Evolutionary conservation across 345 rosid genomes (phyloP).

Genomic region (Sisymbrium irio): DNA sequence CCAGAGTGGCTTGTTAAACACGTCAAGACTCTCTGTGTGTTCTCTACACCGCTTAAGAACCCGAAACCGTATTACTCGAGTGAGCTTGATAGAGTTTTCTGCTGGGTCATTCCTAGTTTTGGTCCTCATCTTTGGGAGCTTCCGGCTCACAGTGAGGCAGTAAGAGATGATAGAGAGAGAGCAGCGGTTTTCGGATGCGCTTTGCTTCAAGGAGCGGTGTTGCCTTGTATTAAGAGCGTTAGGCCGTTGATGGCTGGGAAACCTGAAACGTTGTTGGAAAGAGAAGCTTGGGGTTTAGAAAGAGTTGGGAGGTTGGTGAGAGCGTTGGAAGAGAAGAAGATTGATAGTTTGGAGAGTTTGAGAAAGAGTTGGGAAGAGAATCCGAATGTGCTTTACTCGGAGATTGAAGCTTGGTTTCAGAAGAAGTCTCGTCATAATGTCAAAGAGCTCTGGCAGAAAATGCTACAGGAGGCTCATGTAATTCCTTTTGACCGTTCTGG

Average conservation of each 20-base stretch:
- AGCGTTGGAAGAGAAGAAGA: slow-evolving; percentile 43
- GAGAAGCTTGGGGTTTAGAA: slow-evolving; percentile 53
- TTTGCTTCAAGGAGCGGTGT: slow-evolving; percentile 72
- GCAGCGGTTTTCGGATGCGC: slow-evolving; percentile 64
- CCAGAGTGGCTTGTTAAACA: slow-evolving; percentile 77
- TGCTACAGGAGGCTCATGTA: slow-evolving; percentile 50
- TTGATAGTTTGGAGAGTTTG: slow-evolving; percentile 49
- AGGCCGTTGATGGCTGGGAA: slow-evolving; percentile 46
- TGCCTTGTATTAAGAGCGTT: slow-evolving; percentile 57
- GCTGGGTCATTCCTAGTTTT: slow-evolving; percentile 62
- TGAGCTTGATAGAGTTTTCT: slow-evolving; percentile 49
- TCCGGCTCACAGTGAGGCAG: slow-evolving; percentile 47
- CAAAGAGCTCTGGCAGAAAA: slow-evolving; percentile 56
- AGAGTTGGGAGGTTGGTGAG: slow-evolving; percentile 62
- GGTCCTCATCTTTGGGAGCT: slow-evolving; percentile 73
- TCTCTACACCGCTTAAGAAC: slow-evolving; percentile 53
- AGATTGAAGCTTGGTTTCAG: slow-evolving; percentile 62
- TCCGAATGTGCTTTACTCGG: slow-evolving; percentile 43
- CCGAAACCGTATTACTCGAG: slow-evolving; percentile 66
- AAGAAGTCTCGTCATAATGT: slow-evolving; percentile 44
- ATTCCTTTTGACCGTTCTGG: slow-evolving; percentile 28
- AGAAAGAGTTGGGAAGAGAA: slow-evolving; percentile 55
- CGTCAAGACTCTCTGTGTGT: slow-evolving; percentile 54
- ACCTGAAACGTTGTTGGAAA: slow-evolving; percentile 58
- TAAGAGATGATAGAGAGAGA: slow-evolving; percentile 32